Evolutionary conservation across 805 yeast species (phyloP).

Genomic region (Barnettozyma pratensis): DNA sequence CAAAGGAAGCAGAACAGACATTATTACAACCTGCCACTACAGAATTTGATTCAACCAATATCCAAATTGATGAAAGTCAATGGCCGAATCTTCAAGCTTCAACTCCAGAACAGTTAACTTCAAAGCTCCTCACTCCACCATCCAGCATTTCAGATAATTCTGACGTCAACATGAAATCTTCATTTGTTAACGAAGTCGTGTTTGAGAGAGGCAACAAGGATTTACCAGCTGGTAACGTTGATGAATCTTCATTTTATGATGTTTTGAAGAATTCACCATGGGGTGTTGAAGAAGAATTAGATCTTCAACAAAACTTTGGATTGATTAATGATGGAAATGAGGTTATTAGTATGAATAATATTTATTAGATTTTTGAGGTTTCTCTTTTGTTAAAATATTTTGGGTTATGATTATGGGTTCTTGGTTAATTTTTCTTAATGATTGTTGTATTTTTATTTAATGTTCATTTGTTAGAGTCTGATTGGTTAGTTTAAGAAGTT

Average conservation of each 20-base stretch:
- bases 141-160: constrained; percentile 14
- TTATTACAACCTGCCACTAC: neutral
- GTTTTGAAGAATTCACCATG: constrained; percentile 18
- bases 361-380: neutral
- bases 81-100: constrained; percentile 20
- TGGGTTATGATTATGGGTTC: too few species aligned
- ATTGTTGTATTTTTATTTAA: too few species aligned
- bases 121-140: constrained; percentile 19
- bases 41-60: neutral
- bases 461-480: too few species aligned
- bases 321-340: constrained; percentile 7
- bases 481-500: too few species aligned
- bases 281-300: constrained; percentile 8
- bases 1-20: constrained; percentile 2
- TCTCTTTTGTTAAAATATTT: too few species aligned
- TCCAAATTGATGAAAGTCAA: constrained; percentile 10
- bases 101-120: constrained; percentile 11
- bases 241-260: constrained; percentile 9
- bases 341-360: neutral
- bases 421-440: too few species aligned
- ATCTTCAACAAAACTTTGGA: constrained; percentile 5
- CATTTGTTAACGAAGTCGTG: neutral
- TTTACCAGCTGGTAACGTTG: neutral
- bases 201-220: neutral
- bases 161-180: constrained; percentile 1